Base-by-base conservation (phyloP, 2,329 filamentous ascomycete genomes). In the Apiospora aurea region DNA sequence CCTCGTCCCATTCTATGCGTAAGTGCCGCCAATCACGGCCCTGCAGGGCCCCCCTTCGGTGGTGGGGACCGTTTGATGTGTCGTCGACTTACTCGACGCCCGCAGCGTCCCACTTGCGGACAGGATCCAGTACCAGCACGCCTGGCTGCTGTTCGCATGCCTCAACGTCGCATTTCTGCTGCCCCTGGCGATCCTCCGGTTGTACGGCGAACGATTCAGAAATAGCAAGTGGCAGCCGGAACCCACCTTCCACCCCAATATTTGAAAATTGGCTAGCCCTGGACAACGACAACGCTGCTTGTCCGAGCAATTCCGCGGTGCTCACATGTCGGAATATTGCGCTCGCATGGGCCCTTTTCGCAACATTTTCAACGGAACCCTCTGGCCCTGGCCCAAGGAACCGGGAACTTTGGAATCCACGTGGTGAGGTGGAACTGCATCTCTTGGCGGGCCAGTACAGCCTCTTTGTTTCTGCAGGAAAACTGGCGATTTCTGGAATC, bases 1-100 rank as follows among this genome's bases (percentile, higher is more conserved):
- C 67, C 76, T 77, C 10, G 75, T 82, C 24, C 78, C 77, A 4
- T 82, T 82, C 73, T 82, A 82, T 57, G 78, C 76, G 70, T 64
- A 75, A 57, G 7, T 64, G 26, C 43, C 1, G 5, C 6, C 43
- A 24, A 38, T 41, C 24, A 8, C 29, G 16, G 21, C 8, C 18
- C 16, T 38, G 8, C 18, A 8, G 1, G 18, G 4, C 21, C 46
- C 18, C 18, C 18, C 46, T n/a, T n/a, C 3, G 4, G 4, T 21
- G 18, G 46, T 49, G 46, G 46, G 46, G 7, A 18, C 46, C 46
- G 7, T 49, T 10, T n/a, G 46, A 49, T 49, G 46, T 49, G 46
- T 21, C 46, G 21, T 10, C 7, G n/a, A 46, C 44, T 68, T 2
- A 64, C 18, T 41, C 4, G 8, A 2, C 11, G 11, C 4, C 14